phyloP scores from a whole-genome alignment of 495 filamentous ascomycete species.

The Penicillium coprophilum region DNA sequence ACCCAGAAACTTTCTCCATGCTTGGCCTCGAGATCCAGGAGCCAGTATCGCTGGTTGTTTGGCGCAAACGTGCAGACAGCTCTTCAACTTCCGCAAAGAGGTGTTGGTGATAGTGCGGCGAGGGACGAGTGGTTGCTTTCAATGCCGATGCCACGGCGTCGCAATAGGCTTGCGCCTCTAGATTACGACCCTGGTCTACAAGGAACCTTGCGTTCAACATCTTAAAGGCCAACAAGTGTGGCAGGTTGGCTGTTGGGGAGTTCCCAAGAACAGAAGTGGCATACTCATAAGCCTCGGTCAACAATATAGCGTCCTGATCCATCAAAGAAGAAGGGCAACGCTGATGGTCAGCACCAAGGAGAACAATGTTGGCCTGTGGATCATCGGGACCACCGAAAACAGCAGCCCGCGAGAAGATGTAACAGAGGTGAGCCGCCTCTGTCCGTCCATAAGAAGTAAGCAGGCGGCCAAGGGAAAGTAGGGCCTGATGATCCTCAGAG shows the following conservation, averaged over 20 bases:
- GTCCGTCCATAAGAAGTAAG: constrained; percentile 82
- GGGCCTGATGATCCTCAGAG: constrained; percentile 68
- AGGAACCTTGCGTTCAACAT: constrained; percentile 79
- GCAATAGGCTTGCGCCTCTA: constrained; percentile 88
- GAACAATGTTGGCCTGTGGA: constrained; percentile 68
- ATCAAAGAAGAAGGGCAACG: constrained; percentile 63
- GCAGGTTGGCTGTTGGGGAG: constrained; percentile 57
- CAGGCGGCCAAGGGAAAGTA: constrained; percentile 78
- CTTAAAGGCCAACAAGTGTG: constrained; percentile 88
- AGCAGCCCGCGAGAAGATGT: constrained; percentile 58
- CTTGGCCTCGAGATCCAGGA: constrained; percentile 90
- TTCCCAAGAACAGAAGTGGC: constrained; percentile 65
- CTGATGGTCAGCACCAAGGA: constrained; percentile 80
- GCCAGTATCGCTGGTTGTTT: constrained; percentile 71
- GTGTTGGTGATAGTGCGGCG: constrained; percentile 75
- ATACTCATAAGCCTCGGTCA: constrained; percentile 93
- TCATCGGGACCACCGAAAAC: constrained; percentile 85
- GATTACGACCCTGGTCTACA: constrained; percentile 76
- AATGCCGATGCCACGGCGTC: constrained; percentile 78
- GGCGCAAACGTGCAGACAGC: constrained; percentile 74
- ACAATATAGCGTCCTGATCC: constrained; percentile 79
- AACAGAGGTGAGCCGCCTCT: constrained; percentile 91
- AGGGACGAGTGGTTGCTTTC: constrained; percentile 77
- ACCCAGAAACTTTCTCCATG: constrained; percentile 89
- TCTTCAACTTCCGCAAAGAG: constrained; percentile 79